These are phyloP conservation scores for Candida boidinii DNA, from an alignment of 805 yeast species.

Conservation along the genomic window DNA sequence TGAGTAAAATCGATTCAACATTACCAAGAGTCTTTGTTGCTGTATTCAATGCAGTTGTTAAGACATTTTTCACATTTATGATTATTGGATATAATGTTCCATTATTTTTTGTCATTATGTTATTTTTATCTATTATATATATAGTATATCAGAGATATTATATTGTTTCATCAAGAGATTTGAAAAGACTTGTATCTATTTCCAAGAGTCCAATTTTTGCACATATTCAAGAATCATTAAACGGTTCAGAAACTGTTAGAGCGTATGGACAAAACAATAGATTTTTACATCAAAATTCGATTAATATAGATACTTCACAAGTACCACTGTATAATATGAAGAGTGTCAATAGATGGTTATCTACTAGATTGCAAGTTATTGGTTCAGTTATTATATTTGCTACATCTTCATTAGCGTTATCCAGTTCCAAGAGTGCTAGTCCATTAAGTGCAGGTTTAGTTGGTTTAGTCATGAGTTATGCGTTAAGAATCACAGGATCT, in stretches of 20 bases:
- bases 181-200: constrained; percentile 63
- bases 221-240: constrained; percentile 72
- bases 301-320: constrained; percentile 40
- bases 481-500: constrained; percentile 45
- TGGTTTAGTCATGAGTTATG: constrained; percentile 59
- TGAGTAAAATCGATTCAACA: constrained; percentile 45
- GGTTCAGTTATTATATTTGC: constrained; percentile 48
- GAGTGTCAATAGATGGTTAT: constrained; percentile 58
- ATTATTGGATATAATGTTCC: constrained; percentile 52
- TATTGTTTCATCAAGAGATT: constrained; percentile 63
- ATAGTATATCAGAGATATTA: constrained; percentile 64
- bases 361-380: constrained; percentile 51
- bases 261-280: constrained; percentile 66
- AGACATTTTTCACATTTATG: constrained; percentile 38
- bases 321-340: constrained; percentile 40
- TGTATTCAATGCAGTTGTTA: constrained; percentile 35
- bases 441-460: constrained; percentile 51
- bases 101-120: constrained; percentile 37
- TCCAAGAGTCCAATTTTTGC: constrained; percentile 75
- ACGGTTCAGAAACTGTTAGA: constrained; percentile 69
- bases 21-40: constrained; percentile 46
- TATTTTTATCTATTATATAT: constrained; percentile 45
- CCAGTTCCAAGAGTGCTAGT: constrained; percentile 26
- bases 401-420: constrained; percentile 38
- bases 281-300: constrained; percentile 47